A percentile compares a stretch with the other conserved stretches of the same genome.
Evolutionary conservation across 1,284 basidiomycete species (phyloP).

Genomic region (Vanrija humicola): DNA sequence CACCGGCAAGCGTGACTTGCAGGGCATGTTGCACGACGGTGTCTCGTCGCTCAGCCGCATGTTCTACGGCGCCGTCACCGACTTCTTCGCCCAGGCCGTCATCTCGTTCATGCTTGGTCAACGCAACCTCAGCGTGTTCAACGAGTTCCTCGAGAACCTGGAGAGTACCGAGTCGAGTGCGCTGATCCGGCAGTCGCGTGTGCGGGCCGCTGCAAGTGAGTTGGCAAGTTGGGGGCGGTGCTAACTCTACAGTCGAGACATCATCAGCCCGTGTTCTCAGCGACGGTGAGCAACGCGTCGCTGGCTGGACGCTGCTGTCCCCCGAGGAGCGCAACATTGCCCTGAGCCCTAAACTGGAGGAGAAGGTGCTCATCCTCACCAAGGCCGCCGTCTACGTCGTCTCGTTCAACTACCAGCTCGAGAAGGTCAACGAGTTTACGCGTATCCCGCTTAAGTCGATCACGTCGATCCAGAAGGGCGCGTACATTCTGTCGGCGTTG

Average conservation of each 20-base stretch:
- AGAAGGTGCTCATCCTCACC: conserved; percentile 82
- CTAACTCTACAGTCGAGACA: conserved; percentile 60
- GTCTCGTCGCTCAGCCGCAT: conserved; percentile 81
- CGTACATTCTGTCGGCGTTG: conserved; percentile 70
- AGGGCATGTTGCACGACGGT: conserved; percentile 84
- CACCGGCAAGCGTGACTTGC: conserved; percentile 89
- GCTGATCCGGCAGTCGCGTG: conserved; percentile 76
- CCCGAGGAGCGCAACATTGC: conserved; percentile 70
- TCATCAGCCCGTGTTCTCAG: conserved; percentile 72
- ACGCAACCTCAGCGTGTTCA: conserved; percentile 76
- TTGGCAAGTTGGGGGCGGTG: no score
- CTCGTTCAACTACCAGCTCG: conserved; percentile 82
- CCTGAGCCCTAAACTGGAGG: conserved; percentile 76
- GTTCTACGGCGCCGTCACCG: conserved; percentile 61
- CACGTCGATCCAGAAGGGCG: conserved; percentile 76
- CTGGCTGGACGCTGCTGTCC: conserved; percentile 88
- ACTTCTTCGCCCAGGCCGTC: conserved; percentile 94
- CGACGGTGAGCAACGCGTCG: conserved; percentile 73
- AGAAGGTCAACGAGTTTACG: conserved; percentile 84
- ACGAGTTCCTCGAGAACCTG: conserved; percentile 80
- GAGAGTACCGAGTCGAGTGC: conserved; percentile 85
- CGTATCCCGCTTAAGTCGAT: conserved; percentile 82
- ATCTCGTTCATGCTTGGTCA: conserved; percentile 86
- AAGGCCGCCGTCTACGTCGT: conserved; percentile 64
- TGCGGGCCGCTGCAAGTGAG: conserved; percentile 74